Base-by-base conservation (phyloP, 2,329 filamentous ascomycete genomes). In the Pseudogymnoascus sp. region DNA sequence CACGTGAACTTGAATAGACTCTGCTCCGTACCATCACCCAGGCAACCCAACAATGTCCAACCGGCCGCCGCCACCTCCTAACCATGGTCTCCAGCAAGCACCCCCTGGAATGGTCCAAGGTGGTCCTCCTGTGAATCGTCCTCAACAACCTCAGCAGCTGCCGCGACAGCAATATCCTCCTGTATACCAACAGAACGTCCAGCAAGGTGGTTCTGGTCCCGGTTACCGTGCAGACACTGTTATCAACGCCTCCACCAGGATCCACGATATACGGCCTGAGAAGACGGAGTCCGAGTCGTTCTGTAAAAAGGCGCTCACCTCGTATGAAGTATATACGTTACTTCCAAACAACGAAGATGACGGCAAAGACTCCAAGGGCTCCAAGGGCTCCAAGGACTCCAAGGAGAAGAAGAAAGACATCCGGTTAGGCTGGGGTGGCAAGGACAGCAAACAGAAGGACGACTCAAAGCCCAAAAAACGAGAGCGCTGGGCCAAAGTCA, bases 391-490 rank as follows among this genome's bases (percentile, higher is more conserved):
- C 39, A 60, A 47, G 41, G 22, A 25, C 14, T 47, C 22, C 41
- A 50, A 50, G 25, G 43, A 50, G 8, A 50, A 50, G 25, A 50
- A 50, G 43, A 50, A 50, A 50, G 39, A 43, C 39, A 43, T 6
- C 20, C 3, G n/a, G 37, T 18, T 8, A 18, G 37, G 6, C 37
- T 39, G n/a, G n/a, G 37, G 39, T 14, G 11, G 18, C 11, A 43
- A 43, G 18, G 36, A 38, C 58, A 12, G 14, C 58, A 22, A 41
- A 47, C 28, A 47, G 57, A 47, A 47, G 20, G 30, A 15, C 28
- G 66, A 66, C 39, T 62, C 68, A 20, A 67, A 66, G 28, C 33
- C 65, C 37, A 14, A 69, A 69, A 15, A 72, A 70, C 69, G 68
- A 68, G 3, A 65, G 66, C 57, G 63, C 64, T 11, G 62, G 53